Evolutionary conservation across 257 asterid genomes (phyloP).

Genomic region (Cordia subcordata): DNA sequence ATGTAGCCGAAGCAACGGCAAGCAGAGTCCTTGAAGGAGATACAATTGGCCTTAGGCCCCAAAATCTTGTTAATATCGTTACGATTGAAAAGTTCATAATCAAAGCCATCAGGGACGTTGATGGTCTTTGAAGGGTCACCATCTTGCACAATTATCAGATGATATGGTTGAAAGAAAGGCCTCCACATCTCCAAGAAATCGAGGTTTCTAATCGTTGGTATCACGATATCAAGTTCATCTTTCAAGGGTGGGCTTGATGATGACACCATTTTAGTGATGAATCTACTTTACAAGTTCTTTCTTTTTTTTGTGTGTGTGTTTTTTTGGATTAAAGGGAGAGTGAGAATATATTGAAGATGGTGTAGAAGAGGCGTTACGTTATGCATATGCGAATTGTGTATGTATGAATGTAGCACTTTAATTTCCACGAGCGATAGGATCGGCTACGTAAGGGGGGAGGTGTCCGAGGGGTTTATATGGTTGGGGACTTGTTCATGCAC

Average conservation of each 20-base stretch:
- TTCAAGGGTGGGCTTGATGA: conserved; percentile 47
- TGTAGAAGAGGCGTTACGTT: conserved; percentile 12
- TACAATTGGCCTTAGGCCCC: conserved; percentile 77
- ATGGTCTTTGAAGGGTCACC: conserved; percentile 80
- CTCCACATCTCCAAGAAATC: conserved; percentile 96
- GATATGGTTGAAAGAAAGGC: conserved; percentile 75
- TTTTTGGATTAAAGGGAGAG: not conserved
- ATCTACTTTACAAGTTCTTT: not conserved
- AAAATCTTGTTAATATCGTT: conserved; percentile 69
- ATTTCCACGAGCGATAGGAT: conserved; percentile 22
- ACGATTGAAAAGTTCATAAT: conserved; percentile 75
- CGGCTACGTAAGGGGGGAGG: conserved; percentile 10
- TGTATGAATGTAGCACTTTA: conserved; percentile 15
- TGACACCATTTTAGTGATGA: conserved; percentile 35
- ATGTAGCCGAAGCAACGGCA: conserved; percentile 91
- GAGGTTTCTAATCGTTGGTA: conserved; percentile 81
- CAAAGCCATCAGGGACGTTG: conserved; percentile 75
- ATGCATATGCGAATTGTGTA: conserved; percentile 7
- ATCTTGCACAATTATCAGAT: conserved; percentile 82
- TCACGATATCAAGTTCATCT: conserved; percentile 85
- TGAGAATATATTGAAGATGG: not conserved
- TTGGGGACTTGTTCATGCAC: conserved; percentile 46
- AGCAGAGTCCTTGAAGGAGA: conserved; percentile 94
- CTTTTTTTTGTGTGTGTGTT: not conserved
- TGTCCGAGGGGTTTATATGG: conserved; percentile 19